Percentiles rank a stretch among this genome's conserved stretches.
These are phyloP conservation scores for Annulohypoxylon moriforme DNA, from an alignment of 495 filamentous ascomycete species.

Conservation along the genomic window DNA sequence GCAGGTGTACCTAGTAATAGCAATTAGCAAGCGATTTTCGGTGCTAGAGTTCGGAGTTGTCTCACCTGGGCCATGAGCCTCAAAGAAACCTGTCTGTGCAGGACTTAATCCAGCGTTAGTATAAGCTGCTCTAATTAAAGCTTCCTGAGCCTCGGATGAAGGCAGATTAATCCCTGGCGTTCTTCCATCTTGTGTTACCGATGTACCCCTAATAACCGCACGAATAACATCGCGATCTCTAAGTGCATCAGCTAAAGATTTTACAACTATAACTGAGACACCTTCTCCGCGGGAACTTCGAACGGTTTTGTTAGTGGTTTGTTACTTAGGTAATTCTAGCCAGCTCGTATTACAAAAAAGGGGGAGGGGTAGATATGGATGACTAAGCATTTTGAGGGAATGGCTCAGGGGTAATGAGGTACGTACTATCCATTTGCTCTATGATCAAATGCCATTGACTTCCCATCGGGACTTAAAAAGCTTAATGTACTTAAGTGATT, in stretches of 20 bases:
- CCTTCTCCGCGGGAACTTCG: constrained; percentile 67
- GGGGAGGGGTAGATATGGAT: not conserved
- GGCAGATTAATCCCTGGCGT: constrained; percentile 68
- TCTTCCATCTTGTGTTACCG: constrained; percentile 69
- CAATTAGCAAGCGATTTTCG: constrained; percentile 37
- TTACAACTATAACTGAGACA: constrained; percentile 62
- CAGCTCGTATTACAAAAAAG: not conserved
- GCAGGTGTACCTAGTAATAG: constrained; percentile 55
- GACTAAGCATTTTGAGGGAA: not conserved
- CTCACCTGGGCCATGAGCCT: constrained; percentile 55
- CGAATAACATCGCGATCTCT: constrained; percentile 66
- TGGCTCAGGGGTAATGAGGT: not conserved
- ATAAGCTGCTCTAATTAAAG: constrained; percentile 65
- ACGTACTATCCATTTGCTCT: constrained; percentile 56
- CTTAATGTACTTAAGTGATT: constrained; percentile 61
- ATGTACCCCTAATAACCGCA: constrained; percentile 68
- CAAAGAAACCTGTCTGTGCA: constrained; percentile 53
- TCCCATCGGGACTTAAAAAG: constrained; percentile 62
- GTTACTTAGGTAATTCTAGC: constrained; percentile 25
- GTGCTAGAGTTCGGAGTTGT: not conserved
- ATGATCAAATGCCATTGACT: constrained; percentile 59
- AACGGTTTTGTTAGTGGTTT: constrained; percentile 46
- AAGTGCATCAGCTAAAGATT: constrained; percentile 61
- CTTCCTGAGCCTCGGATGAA: constrained; percentile 64
- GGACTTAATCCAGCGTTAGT: constrained; percentile 50